A percentile compares a stretch with the other conserved stretches of the same genome.
Evolutionary conservation across 225 moss, liverwort and hornwort genomes (phyloP).

Genomic region (Polytrichum formosum): DNA sequence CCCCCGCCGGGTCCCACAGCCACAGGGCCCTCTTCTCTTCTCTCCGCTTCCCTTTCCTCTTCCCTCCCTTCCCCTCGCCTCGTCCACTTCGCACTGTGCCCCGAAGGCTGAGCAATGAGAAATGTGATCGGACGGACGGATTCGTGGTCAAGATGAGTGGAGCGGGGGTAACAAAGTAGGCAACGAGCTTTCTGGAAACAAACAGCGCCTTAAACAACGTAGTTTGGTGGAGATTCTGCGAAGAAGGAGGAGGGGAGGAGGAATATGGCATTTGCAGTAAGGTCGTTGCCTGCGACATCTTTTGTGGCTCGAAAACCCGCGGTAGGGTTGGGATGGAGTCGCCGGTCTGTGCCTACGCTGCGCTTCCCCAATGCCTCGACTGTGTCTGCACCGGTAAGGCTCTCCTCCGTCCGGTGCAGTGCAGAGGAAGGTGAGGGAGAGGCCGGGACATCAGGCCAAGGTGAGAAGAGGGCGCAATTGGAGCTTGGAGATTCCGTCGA

Average conservation of each 20-base stretch:
- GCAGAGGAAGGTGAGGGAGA: slow-evolving; percentile 28
- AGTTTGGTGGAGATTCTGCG: too few relatives aligned
- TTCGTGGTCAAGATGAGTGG: neutral
- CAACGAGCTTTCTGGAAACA: too few relatives aligned
- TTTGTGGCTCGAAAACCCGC: slow-evolving; percentile 20
- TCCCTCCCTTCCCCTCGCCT: too few relatives aligned
- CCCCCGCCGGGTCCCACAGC: too few relatives aligned
- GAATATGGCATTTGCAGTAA: slow-evolving; percentile 45
- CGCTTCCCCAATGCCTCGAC: slow-evolving; percentile 4
- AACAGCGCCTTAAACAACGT: too few relatives aligned
- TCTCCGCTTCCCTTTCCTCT: too few relatives aligned
- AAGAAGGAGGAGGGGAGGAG: neutral
- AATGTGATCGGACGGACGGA: too few relatives aligned
- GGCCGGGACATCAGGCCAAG: slow-evolving; percentile 21
- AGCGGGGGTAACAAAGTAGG: neutral
- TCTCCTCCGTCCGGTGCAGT: slow-evolving; percentile 45
- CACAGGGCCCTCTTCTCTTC: too few relatives aligned
- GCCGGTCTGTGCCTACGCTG: slow-evolving; percentile 4
- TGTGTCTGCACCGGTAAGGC: slow-evolving; percentile 7
- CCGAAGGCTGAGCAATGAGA: too few relatives aligned
- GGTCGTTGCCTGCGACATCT: slow-evolving; percentile 26
- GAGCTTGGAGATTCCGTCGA: slow-evolving; percentile 28
- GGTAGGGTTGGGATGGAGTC: slow-evolving; percentile 36
- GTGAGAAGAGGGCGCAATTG: slow-evolving; percentile 15
- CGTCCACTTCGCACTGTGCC: too few relatives aligned